These are phyloP conservation scores for Phytophthora macrochlamydospora DNA, from an alignment of 352 stramenopile species.

Conservation along the genomic window DNA sequence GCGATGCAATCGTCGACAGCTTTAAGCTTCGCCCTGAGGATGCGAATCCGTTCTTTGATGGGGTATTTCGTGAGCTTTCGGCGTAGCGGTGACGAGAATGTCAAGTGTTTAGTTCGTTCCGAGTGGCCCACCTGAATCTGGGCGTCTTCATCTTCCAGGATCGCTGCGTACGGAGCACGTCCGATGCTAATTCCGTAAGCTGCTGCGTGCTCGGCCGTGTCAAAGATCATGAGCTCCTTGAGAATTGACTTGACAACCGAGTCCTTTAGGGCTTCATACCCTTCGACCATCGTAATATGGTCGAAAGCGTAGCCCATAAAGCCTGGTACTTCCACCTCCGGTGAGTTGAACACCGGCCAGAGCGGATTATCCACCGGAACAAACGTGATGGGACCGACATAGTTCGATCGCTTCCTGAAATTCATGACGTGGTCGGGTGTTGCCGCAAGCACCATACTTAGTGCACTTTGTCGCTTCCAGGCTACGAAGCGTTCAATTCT, in stretches of 20 bases:
- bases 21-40: constrained; percentile 42
- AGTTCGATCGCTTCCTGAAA: constrained; percentile 57
- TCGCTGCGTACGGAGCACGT: constrained; percentile 44
- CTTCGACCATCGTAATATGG: constrained; percentile 55
- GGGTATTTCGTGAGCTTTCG: constrained; percentile 48
- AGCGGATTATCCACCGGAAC: constrained; percentile 72
- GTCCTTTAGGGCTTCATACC: constrained; percentile 64
- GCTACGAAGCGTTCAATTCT: constrained; percentile 63
- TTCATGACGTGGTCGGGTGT: constrained; percentile 63
- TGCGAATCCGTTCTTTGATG: constrained; percentile 43
- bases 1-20: constrained; percentile 48
- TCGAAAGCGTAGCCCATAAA: constrained; percentile 83
- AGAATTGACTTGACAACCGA: constrained; percentile 78
- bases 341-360: constrained; percentile 64
- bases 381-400: constrained; percentile 67
- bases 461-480: constrained; percentile 54
- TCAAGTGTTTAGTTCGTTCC: constrained; percentile 38
- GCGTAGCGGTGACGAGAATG: constrained; percentile 63
- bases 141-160: constrained; percentile 40
- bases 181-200: constrained; percentile 49
- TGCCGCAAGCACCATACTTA: constrained; percentile 67
- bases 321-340: constrained; percentile 38
- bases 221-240: constrained; percentile 79
- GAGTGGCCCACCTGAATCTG: constrained; percentile 11
- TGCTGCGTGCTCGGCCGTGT: constrained; percentile 51